These are phyloP conservation scores for Vitis riparia DNA, from an alignment of 164 flowering plant genomes.

Conservation along the genomic window DNA sequence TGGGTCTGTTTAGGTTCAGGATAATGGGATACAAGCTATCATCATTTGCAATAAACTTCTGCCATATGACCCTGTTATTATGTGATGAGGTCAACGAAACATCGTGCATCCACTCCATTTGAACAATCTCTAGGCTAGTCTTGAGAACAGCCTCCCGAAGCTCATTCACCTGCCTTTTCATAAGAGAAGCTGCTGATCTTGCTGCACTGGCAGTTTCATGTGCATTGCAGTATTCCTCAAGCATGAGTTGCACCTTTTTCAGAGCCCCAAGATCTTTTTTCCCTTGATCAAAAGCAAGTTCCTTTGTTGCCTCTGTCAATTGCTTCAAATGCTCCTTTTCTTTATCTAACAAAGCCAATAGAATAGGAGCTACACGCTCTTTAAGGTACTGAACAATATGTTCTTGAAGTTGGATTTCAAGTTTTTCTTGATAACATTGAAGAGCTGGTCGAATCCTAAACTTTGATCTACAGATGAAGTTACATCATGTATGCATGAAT, in stretches of 20 bases:
- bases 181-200: constrained; percentile 67
- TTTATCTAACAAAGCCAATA: constrained; percentile 57
- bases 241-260: constrained; percentile 67
- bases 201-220: constrained; percentile 95
- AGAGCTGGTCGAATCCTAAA: constrained; percentile 83
- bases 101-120: constrained; percentile 88
- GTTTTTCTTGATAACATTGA: constrained; percentile 64
- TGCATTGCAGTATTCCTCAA: constrained; percentile 88
- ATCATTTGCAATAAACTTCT: constrained; percentile 44
- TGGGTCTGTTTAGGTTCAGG: constrained; percentile 59
- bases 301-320: constrained; percentile 38
- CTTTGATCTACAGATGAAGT: constrained; percentile 71
- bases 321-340: constrained; percentile 63
- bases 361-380: constrained; percentile 62
- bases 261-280: constrained; percentile 53
- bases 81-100: constrained; percentile 37
- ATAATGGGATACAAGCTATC: constrained; percentile 53
- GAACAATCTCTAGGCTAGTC: constrained; percentile 74
- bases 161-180: constrained; percentile 74
- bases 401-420: constrained; percentile 65
- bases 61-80: constrained; percentile 43
- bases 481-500: constrained; percentile 76
- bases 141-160: constrained; percentile 64
- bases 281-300: constrained; percentile 35
- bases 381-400: constrained; percentile 60